These are phyloP conservation scores for Kodamaea neixiangensis DNA, from an alignment of 805 yeast species.

Conservation along the genomic window DNA sequence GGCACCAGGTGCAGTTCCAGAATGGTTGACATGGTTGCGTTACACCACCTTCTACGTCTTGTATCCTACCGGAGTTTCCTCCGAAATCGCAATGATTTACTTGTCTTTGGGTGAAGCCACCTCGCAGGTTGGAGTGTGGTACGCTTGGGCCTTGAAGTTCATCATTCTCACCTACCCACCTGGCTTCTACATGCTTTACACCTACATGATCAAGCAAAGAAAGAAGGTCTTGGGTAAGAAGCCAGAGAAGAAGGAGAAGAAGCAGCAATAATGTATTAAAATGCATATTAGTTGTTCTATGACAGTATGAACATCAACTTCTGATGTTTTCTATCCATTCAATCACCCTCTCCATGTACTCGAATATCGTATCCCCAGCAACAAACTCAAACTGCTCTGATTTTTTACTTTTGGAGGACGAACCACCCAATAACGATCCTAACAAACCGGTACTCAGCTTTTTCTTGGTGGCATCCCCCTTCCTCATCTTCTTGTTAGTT, in stretches of 20 bases:
- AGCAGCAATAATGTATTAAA: constrained; percentile 3
- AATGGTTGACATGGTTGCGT: constrained; percentile 65
- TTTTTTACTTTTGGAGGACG: constrained; percentile 11
- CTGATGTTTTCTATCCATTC: constrained; percentile 29
- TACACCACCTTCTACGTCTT: constrained; percentile 80
- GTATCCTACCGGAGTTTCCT: constrained; percentile 91
- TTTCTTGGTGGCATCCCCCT: background rate
- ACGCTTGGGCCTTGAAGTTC: constrained; percentile 55
- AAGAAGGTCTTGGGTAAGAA: constrained; percentile 60
- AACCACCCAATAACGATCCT: constrained; percentile 7
- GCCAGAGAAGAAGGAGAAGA: constrained; percentile 10
- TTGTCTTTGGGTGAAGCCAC: constrained; percentile 73
- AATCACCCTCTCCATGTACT: constrained; percentile 31
- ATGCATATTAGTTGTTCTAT: background rate
- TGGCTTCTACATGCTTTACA: constrained; percentile 79
- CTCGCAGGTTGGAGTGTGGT: constrained; percentile 47
- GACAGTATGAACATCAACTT: background rate
- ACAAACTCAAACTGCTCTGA: constrained; percentile 22
- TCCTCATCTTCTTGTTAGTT: constrained; percentile 23
- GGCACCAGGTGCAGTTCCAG: constrained; percentile 55
- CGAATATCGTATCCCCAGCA: constrained; percentile 33
- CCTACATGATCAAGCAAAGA: constrained; percentile 90
- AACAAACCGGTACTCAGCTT: constrained; percentile 9
- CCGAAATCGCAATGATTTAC: constrained; percentile 73
- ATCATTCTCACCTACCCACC: constrained; percentile 75